These are phyloP conservation scores for Thielaviopsis populi DNA, from an alignment of 2,329 filamentous ascomycete species.

Conservation along the genomic window DNA sequence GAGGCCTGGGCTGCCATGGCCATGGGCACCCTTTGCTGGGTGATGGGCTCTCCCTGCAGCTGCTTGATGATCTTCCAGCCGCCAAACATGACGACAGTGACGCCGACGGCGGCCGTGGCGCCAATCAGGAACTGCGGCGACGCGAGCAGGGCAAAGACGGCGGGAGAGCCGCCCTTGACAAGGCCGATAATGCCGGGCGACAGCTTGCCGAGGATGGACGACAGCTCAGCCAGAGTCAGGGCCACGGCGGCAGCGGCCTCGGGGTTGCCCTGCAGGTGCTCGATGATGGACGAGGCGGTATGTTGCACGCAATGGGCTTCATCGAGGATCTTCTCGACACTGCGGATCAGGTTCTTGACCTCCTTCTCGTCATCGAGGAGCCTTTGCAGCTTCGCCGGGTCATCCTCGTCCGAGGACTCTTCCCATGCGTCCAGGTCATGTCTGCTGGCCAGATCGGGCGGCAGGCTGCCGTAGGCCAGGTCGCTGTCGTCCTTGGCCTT, in stretches of 20 bases:
- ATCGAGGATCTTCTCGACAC: conserved; percentile 62
- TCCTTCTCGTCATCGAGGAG: conserved; percentile 37
- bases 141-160: conserved; percentile 71
- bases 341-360: conserved; percentile 46
- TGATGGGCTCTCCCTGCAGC: conserved; percentile 36
- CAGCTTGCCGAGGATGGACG: conserved; percentile 66
- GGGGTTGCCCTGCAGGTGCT: conserved; percentile 53
- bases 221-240: conserved; percentile 81
- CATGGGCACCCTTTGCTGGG: conserved; percentile 22
- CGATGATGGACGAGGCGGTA: conserved; percentile 67
- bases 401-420: conserved; percentile 18
- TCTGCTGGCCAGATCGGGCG: conserved; percentile 46
- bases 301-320: conserved; percentile 84
- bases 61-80: conserved; percentile 96
- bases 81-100: conserved; percentile 91
- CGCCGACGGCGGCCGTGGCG: conserved; percentile 71
- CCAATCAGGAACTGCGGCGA: conserved; percentile 92
- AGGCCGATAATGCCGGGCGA: conserved; percentile 62
- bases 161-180: conserved; percentile 68
- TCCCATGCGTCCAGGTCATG: conserved; percentile 26
- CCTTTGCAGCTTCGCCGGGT: conserved; percentile 33
- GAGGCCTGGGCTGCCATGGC: conserved; percentile 16
- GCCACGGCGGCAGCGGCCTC: conserved; percentile 90
- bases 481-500: conserved; percentile 65
- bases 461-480: conserved; percentile 74